phyloP scores from a whole-genome alignment of 208 protist genomes.

The Tetramitus jugosus region DNA sequence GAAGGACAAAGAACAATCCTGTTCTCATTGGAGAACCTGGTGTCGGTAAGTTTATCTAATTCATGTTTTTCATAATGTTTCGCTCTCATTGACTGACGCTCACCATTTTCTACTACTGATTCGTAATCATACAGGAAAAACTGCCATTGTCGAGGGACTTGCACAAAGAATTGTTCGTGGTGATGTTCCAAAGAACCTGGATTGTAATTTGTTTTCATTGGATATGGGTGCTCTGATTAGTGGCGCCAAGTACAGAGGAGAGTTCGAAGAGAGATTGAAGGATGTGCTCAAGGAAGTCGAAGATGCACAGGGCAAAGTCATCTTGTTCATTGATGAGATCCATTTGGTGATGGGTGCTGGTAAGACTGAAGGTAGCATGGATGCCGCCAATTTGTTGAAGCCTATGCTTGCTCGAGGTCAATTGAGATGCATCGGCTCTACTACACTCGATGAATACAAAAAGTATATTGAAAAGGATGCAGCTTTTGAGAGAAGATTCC shows the following conservation, averaged over 20 bases:
- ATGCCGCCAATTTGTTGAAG: constrained; percentile 97
- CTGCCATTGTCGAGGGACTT: constrained; percentile 79
- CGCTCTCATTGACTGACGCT: constrained; percentile 72
- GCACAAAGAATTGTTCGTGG: constrained; percentile 79
- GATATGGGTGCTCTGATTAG: constrained; percentile 97
- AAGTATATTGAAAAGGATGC: constrained; percentile 95
- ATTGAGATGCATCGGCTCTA: constrained; percentile 91
- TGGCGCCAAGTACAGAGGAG: constrained; percentile 96
- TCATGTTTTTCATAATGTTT: too few species aligned
- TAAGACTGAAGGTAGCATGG: constrained; percentile 83
- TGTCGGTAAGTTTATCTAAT: too few species aligned
- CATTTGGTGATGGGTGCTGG: constrained; percentile 95
- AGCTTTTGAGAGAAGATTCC: constrained; percentile 95
- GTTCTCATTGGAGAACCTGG: constrained; percentile 94
- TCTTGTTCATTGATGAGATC: constrained; percentile 99
- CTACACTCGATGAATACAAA: constrained; percentile 92
- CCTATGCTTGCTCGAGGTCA: constrained; percentile 91
- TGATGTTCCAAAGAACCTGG: constrained; percentile 76
- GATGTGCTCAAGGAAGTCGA: constrained; percentile 95
- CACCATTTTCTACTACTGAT: constrained; percentile 5
- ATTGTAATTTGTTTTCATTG: constrained; percentile 71
- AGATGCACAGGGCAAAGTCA: constrained; percentile 82
- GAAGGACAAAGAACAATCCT: constrained; percentile 99
- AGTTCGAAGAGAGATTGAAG: constrained; percentile 99
- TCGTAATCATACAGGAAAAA: too few species aligned